Base-by-base conservation (phyloP, 2,329 filamentous ascomycete species). In the Colletotrichum sp. region DNA sequence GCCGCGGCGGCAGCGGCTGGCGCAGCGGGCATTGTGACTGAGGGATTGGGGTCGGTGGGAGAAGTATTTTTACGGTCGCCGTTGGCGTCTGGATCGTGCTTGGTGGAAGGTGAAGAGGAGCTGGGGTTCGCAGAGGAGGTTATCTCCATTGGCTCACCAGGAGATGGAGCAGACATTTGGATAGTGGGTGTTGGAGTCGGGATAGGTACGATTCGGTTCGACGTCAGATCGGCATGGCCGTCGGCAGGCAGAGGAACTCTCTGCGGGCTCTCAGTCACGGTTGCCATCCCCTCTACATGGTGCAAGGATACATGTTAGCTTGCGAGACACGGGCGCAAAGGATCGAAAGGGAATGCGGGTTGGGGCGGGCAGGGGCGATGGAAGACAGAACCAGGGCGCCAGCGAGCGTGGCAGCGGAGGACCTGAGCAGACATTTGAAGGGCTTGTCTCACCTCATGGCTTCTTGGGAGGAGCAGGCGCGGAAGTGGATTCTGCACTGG, bases 1-100 rank as follows among this genome's bases (percentile, higher is more conserved):
- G 94, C 94, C 7, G 94, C 92, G 1, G 93, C 92, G 24, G 93
- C 93, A n/a, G 88, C 86, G 4, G 88, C 85, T 24, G 85, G 84
- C 18, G 89, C 89, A 26, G 89, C 88, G 38, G 89, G 85, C 89
- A 91, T 90, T 57, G 84, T 85, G 67, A 82, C 84, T 67, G 84
- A 84, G 70, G 80, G 82, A 21, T 78, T 78, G 5, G 78, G 83
- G n/a, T 90, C 87, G 73, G 83, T 83, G n/a, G 79, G 83, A 8
- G 85, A 81, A 28, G 84, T 78, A 55, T 83, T 82, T 78, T 84
- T 87, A 71, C 83, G 84, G 57, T 83, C 82, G 78, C 78, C 75
- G 77, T 81, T 83, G 76, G 78, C 76, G 43, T 81, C 81, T 71
- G 77, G 74, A n/a, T 75, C 57, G 72, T 77, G 28, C 58, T 76